Base-by-base conservation (phyloP, 352 stramenopile genomes). In the Globisporangium solare region DNA sequence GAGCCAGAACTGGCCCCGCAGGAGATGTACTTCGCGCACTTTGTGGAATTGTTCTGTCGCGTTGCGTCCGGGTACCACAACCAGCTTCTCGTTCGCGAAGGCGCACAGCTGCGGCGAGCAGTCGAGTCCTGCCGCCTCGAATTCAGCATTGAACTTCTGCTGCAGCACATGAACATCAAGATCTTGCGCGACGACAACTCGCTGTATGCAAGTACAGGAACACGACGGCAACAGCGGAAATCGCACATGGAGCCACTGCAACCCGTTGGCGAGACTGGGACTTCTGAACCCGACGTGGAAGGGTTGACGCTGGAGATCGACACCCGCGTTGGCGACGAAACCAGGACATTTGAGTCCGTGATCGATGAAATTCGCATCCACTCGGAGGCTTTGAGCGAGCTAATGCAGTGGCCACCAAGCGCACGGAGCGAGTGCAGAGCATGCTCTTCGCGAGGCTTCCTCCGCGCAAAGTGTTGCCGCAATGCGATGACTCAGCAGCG, bases 1-100 rank as follows among this genome's bases (percentile, higher is more conserved):
- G 47, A 54, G 11, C 42, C 51, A 13, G 35, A 56, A 13, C 40
- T 56, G 6, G 40, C 41, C 12, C 21, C 27, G 15, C 13, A 54
- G 5, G 51, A 68, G 11, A 50, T 91, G 24, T 63, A 67, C 42
- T 89, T 87, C 56, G 65, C 71, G 3, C 74, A 85, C 39, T 92
- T 86, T 59, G 18, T 89, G 15, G 81, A 92, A 47, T 54, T 88
- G 3, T 76, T 92, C 42, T 87, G 74, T 20, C 74, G 79, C 13
- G 63, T 88, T 2, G 76, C 78, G 10, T 75, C 73, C 12, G 54
- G 59, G 5, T 81, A 86, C 37, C 79, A 88, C 51, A 61, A 79
- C 43, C 63, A 69, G 18, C 59, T 74, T 3, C 58, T 88, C 14
- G 47, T 68, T 6, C 67, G 66, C 24, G 77, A 86, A 66, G 73